Base-by-base conservation (phyloP, 1,284 basidiomycete species). In the Rhodotorula sp. region DNA sequence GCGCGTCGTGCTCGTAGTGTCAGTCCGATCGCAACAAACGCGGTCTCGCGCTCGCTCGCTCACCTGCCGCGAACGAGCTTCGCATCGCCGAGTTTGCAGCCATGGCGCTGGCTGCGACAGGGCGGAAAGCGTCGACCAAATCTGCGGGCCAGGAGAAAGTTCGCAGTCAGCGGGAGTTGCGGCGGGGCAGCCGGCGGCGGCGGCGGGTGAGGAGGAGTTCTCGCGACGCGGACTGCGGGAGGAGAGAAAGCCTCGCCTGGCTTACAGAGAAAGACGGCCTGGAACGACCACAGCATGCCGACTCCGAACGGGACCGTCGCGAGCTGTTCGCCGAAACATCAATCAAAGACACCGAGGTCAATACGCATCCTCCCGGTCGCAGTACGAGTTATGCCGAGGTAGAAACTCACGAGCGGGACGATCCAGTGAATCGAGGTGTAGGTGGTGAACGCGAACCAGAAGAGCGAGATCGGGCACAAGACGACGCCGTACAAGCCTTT, bases 21-120 rank as follows among this genome's bases (percentile, higher is more conserved):
- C 24, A 45, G 2, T 6, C 18, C 5, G 17, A 22, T 17, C 18
- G 29, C 44, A 26, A 15, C 15, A 30, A 6, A 15, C 20, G 3
- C 26, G 14, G 49, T 15, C 30, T 42, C 14, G 37, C 58, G 33
- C 24, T 6, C 17, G 22, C 6, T 14, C 8, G 29, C 62, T 46
- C n/a, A 65, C 83, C 87, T 0, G 87, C 87, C 0, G 89, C 89
- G 72, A 91, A 90, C 0, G 83, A 79, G 2, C 84, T 86, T 2
- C 90, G 83, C 76, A 89, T 78, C 18, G 87, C 87, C 49, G 84
- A 87, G 78, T 92, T 92, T 44, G 86, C 83, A 0, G 89, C 88
- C 85, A 92, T 87, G 0, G 89, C 89, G 17, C 85, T 87, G 2
- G 90, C 90, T 0, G 90, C 89, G 55, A 91, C 87, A 0, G 89